Evolutionary conservation across 2,329 filamentous ascomycete genomes (phyloP), one percentile per base, ranked within the genome.

Genomic region (Cladosporium halotolerans): DNA sequence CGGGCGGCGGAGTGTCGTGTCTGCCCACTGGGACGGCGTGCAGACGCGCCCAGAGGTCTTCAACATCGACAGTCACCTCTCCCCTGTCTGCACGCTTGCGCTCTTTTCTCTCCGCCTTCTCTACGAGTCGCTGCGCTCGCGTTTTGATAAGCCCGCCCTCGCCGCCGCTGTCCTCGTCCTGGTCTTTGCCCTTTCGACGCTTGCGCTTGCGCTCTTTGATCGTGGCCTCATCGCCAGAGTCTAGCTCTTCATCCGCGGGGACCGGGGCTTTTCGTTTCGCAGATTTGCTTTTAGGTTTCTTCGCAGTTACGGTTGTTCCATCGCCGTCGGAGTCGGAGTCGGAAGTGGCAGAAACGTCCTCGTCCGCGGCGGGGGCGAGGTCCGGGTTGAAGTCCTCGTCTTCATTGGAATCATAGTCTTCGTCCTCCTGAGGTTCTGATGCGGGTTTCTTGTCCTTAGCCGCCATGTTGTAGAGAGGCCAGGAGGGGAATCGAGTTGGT

Each of bases 181-280:
- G 51, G 40, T 63, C 63, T 16, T 44, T 51, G 50, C 68, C 70
- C 60, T 69, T 71, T 39, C 66, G 66, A 58, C 72, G 76, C 53
- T 63, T 68, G 8, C 53, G 45, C 53, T 71, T 72, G 13, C 71
- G 73, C 56, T 75, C 78, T 52, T 68, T 68, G 40, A 81, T 79
- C n/a, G 76, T 80, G 7, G 69, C 74, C 60, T 81, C 79, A 59
- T 82, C 79, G 3, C 79, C 79, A 8, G 79, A 80, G 54, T 80
- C 76, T 3, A 80, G 64, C 36, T 73, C 75, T 5, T 67, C 66
- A 9, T 68, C 68, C n/a, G 65, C 61, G 3, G 57, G 58, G 53
- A 63, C 47, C 7, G 48, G 32, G 42, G 66, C 57, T 63, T 72
- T 59, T 59, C 66, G 66, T 55, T 72, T 75, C 33, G 66, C 66